Conservation (phyloP, 208 protist species). For the Paratrypanosoma confusum region DNA sequence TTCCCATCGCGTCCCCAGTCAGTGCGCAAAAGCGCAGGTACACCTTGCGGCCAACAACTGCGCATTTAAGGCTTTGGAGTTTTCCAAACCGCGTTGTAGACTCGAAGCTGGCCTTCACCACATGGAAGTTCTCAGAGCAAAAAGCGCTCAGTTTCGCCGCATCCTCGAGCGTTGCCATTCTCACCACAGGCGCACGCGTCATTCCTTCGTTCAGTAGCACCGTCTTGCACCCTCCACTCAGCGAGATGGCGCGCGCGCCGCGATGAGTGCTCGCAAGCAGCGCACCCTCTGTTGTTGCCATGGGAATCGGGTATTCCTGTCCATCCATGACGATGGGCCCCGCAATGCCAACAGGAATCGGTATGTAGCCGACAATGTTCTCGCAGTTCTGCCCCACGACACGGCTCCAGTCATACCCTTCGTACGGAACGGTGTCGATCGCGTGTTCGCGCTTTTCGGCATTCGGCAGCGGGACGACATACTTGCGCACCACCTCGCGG, state of each 20-base stretch:
- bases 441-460: conserved; percentile 20
- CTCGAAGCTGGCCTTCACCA: conserved; percentile 85
- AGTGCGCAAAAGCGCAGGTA: conserved; percentile 91
- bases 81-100: conserved; percentile 91
- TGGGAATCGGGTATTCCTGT: conserved; percentile 80
- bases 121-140: conserved; percentile 82
- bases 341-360: conserved; percentile 92
- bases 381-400: conserved; percentile 93
- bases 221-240: conserved; percentile 82
- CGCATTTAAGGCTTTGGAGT: conserved; percentile 79
- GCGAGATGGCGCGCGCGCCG: conserved; percentile 91
- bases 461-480: conserved; percentile 6
- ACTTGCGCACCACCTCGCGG: conserved; percentile 53
- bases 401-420: conserved; percentile 79
- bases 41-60: conserved; percentile 83
- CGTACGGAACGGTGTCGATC: conserved; percentile 73
- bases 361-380: conserved; percentile 96
- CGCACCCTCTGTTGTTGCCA: conserved; percentile 98
- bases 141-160: conserved; percentile 81
- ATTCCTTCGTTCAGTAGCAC: conserved; percentile 91
- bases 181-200: conserved; percentile 94
- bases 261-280: conserved; percentile 94
- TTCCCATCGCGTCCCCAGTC: conserved; percentile 98
- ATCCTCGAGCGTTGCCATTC: conserved; percentile 63
- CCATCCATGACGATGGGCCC: conserved; percentile 93